Evolutionary conservation across 2,329 filamentous ascomycete genomes (phyloP).

Genomic region (Paracoccidioides lutzii): DNA sequence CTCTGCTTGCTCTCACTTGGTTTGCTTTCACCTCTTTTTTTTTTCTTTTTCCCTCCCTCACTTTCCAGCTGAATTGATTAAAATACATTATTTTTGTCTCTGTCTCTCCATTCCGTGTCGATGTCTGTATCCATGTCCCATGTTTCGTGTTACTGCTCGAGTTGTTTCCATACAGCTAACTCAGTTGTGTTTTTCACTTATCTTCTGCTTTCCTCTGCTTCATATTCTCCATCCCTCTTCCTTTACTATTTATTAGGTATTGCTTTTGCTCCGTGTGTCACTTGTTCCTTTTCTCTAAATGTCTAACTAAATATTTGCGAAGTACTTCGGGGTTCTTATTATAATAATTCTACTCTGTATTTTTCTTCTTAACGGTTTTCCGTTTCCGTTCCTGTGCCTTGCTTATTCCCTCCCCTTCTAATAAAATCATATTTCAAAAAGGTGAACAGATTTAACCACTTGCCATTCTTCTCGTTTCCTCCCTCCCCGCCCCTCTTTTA

Average conservation of each 20-base stretch:
- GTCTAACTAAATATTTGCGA: neutral
- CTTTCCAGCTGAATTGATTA: neutral
- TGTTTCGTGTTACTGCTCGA: neutral
- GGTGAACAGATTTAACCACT: no score
- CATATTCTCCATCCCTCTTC: neutral
- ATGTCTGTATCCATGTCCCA: neutral
- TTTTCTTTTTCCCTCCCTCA: neutral
- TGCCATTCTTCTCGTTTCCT: no score
- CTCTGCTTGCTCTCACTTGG: neutral
- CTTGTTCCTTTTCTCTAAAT: neutral
- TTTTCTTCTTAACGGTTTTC: neutral
- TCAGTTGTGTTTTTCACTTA: neutral
- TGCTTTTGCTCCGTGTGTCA: neutral
- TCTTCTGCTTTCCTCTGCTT: neutral
- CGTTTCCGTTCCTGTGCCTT: no score
- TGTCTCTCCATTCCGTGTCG: neutral
- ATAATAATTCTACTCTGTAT: neutral
- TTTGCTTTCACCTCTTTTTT: neutral
- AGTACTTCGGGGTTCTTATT: neutral
- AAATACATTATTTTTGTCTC: constrained; percentile 3
- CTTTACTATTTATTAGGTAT: neutral
- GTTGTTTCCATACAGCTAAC: neutral
- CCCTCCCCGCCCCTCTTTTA: no score
- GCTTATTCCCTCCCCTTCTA: no score
- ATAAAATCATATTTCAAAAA: no score